phyloP scores from a whole-genome alignment of 176 grass and related monocot genomes.

The Saccharum spontaneum region DNA sequence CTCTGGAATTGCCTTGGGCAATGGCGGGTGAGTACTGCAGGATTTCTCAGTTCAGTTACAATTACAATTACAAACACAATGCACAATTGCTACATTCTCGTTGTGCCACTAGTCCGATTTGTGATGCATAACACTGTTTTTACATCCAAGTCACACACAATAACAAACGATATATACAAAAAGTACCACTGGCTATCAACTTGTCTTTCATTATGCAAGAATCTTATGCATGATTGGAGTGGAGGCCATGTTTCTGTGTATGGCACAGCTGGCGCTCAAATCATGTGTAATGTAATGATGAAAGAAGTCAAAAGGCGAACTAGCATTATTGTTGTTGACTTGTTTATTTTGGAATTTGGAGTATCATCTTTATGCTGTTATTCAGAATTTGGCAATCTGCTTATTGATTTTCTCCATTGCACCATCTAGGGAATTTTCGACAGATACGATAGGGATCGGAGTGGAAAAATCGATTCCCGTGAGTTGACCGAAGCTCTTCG shows the following conservation, averaged over 20 bases:
- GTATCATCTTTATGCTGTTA: neutral
- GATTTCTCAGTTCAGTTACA: neutral
- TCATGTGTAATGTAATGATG: neutral
- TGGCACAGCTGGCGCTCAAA: neutral
- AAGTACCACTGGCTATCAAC: neutral
- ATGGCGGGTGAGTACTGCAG: slow-evolving; percentile 66
- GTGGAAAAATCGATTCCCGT: slow-evolving; percentile 69
- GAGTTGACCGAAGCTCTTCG: slow-evolving; percentile 79
- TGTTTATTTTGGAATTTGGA: neutral
- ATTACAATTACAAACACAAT: neutral
- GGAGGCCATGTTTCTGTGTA: neutral
- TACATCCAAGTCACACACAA: neutral
- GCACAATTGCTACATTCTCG: neutral
- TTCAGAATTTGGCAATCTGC: neutral
- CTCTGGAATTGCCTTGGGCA: slow-evolving; percentile 88
- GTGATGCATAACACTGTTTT: neutral
- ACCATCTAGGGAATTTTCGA: slow-evolving; percentile 67
- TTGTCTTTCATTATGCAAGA: neutral
- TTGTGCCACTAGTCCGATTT: neutral
- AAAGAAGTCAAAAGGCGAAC: neutral
- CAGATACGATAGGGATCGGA: slow-evolving; percentile 70
- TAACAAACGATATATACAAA: neutral
- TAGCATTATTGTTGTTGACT: neutral
- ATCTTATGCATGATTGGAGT: neutral
- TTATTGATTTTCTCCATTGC: slow-evolving; percentile 21